Conservation (phyloP, 1,139 yeast genomes). For the Williopsis jadinii region DNA sequence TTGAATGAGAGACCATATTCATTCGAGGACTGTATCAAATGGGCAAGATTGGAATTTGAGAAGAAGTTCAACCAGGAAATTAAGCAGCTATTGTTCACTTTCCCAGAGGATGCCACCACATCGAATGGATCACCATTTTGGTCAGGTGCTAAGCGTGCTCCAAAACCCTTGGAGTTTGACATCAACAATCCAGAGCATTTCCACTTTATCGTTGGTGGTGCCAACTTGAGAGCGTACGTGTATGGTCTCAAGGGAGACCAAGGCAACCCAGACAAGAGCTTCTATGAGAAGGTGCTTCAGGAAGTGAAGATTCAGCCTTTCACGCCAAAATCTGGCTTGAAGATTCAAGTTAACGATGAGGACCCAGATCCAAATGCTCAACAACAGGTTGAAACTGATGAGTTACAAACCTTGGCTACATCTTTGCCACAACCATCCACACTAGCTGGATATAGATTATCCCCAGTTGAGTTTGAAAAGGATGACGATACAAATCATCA, state of each 20-base stretch:
- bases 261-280: constrained; percentile 36
- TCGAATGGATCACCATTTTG: constrained; percentile 92
- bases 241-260: constrained; percentile 72
- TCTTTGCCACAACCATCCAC: constrained; percentile 85
- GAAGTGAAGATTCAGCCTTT: constrained; percentile 58
- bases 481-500: constrained; percentile 97
- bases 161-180: constrained; percentile 75
- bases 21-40: constrained; percentile 87
- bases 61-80: constrained; percentile 78
- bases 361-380: constrained; percentile 79
- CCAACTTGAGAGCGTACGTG: constrained; percentile 83
- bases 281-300: constrained; percentile 42
- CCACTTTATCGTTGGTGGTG: constrained; percentile 81
- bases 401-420: constrained; percentile 52
- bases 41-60: constrained; percentile 94
- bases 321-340: constrained; percentile 65
- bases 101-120: constrained; percentile 90
- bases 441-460: constrained; percentile 79
- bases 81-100: constrained; percentile 81
- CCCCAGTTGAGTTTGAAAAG: constrained; percentile 90
- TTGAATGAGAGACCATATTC: constrained; percentile 77
- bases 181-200: constrained; percentile 69
- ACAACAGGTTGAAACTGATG: constrained; percentile 50
- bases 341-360: constrained; percentile 81
- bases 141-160: constrained; percentile 98